These are phyloP conservation scores for Phaeoacremonium minimum DNA, from an alignment of 2,329 filamentous ascomycete species.

Conservation along the genomic window DNA sequence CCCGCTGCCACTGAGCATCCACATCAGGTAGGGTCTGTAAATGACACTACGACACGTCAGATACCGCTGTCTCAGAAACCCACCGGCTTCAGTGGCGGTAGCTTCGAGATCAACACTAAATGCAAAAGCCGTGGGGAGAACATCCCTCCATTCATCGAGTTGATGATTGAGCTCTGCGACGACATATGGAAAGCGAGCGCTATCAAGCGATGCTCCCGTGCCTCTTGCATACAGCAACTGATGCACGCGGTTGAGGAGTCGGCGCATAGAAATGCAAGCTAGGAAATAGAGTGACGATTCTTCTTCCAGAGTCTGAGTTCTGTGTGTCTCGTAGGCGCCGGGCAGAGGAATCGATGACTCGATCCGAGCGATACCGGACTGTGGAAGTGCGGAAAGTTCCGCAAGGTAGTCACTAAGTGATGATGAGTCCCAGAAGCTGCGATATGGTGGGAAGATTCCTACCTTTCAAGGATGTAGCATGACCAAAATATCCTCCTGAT, in stretches of 20 bases:
- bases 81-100: conserved; percentile 34
- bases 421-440: background rate
- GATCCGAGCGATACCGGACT: conserved; percentile 44
- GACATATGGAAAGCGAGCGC: conserved; percentile 38
- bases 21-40: conserved; percentile 46
- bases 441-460: background rate
- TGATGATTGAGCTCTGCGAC: conserved; percentile 44
- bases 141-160: conserved; percentile 42
- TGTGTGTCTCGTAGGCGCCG: conserved; percentile 40
- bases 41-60: conserved; percentile 48
- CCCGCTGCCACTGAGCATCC: conserved; percentile 36
- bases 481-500: conserved; percentile 50
- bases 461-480: conserved; percentile 50
- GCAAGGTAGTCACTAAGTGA: conserved; percentile 42
- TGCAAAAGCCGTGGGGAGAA: conserved; percentile 34
- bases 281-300: conserved; percentile 48
- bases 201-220: conserved; percentile 38
- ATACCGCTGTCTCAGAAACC: conserved; percentile 45
- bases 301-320: conserved; percentile 30
- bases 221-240: conserved; percentile 43
- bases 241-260: conserved; percentile 42
- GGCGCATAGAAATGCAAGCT: conserved; percentile 47
- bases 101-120: conserved; percentile 29
- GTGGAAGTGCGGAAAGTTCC: conserved; percentile 44
- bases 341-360: conserved; percentile 46